Percentiles rank a stretch among this genome's conserved stretches.
phyloP scores from a whole-genome alignment of 495 filamentous ascomycete genomes.

The Astrocystis sublimbata region DNA sequence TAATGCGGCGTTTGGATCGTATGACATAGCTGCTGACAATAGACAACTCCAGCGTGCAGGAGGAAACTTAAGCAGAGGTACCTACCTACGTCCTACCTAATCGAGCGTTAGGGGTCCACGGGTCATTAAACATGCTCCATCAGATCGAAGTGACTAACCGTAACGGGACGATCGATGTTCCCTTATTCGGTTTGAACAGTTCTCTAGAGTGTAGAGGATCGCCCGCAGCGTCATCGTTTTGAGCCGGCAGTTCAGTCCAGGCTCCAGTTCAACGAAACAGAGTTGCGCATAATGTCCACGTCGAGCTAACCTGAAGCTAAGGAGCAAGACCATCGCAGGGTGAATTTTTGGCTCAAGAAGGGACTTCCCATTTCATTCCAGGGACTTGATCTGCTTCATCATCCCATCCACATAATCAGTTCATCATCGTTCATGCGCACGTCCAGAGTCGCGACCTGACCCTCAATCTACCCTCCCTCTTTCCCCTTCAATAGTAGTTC shows the following conservation, averaged over 20 bases:
- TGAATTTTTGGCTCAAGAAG: background rate
- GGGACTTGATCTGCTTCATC: conserved; percentile 1
- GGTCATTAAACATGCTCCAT: background rate
- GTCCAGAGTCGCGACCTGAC: background rate
- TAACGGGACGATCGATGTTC: background rate
- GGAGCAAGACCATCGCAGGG: background rate
- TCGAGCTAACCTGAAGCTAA: no score
- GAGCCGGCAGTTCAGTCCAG: background rate
- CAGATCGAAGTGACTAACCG: background rate
- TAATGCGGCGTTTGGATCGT: no score
- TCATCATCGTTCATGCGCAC: conserved; percentile 8
- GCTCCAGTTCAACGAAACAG: no score
- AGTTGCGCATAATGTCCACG: background rate
- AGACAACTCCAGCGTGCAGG: no score
- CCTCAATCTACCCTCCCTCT: background rate
- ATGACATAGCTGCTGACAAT: no score
- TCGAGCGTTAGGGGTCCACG: background rate
- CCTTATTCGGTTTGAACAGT: background rate
- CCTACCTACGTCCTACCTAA: no score
- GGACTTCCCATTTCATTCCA: background rate
- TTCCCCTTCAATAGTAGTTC: no score
- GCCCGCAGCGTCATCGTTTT: background rate
- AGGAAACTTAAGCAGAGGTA: no score
- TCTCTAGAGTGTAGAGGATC: background rate
- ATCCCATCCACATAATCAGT: background rate